Base-by-base conservation (phyloP, 176 grass and related monocot species). In the Sorghum bicolor region DNA sequence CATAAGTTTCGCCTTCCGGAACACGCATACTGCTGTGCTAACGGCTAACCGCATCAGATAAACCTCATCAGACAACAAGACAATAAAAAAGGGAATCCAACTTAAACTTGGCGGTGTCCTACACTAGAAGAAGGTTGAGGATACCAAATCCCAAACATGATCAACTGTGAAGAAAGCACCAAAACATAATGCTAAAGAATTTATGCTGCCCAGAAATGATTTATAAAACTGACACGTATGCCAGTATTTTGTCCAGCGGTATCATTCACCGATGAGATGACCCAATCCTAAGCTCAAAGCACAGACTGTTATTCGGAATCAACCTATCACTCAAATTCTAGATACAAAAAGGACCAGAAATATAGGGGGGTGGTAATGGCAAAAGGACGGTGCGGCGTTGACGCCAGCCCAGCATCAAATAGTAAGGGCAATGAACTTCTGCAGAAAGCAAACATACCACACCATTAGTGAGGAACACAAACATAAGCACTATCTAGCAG, bases 341-440 rank as follows among this genome's bases (percentile, higher is more conserved):
- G 75, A 83, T 90, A 87, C 83, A 74, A 79, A 78, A 67, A 64
- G 44, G 67, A 34, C 15, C 15, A 83, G 5, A 43, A 77, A 61
- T 29, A 75, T 33, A 15, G 57, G 13, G 13, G 67, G 61, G 62
- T 69, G 75, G 37, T 78, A 79, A 86, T 45, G 0, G 72, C 32
- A 6, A 50, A 44, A 80, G 75, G 69, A 75, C 30, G 24, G 85
- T 63, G 48, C 19, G 29, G 53, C 72, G 63, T 71, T 74, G 39
- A 50, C 70, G 74, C 70, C 80, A 79, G 88, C 84, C 88, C 75
- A 84, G 61, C 80, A 80, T 75, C 84, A 90, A 87, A 90, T 80
- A 83, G 38, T 79, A 80, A 80, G 75, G 84, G 89, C 80, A 80
- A 84, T 80, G 75, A 75, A 72, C 75, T 87, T 72, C 88, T 90